Percentiles rank a stretch among this genome's conserved stretches.
Conservation (phyloP, 495 filamentous ascomycete species). For the Talaromyces nanjingensis region DNA sequence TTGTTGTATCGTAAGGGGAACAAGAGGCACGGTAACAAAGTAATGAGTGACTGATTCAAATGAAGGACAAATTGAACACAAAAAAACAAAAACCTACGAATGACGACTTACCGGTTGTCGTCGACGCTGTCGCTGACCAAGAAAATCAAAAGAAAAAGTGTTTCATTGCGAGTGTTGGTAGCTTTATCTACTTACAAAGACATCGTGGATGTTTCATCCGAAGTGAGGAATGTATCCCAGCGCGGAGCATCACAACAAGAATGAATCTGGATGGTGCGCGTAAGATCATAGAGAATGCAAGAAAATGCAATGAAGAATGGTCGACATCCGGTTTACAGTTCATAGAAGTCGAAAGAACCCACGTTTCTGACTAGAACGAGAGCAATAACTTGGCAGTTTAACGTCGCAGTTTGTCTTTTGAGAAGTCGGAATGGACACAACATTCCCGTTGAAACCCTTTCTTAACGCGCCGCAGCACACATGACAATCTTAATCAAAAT, state of each 20-base stretch:
- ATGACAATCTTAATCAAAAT: not conserved
- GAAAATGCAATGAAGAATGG: constrained; percentile 11
- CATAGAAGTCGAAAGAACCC: not conserved
- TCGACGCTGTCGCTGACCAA: constrained; percentile 9
- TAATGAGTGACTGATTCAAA: constrained; percentile 22
- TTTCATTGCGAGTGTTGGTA: not conserved
- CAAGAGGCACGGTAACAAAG: constrained; percentile 3
- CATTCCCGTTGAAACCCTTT: not conserved
- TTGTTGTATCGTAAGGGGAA: constrained; percentile 11
- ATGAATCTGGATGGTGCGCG: not conserved
- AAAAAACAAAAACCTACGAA: constrained; percentile 8
- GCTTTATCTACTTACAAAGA: constrained; percentile 2
- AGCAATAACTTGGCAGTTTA: not conserved
- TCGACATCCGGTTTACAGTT: not conserved
- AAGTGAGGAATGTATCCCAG: constrained; percentile 2
- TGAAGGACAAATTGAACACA: not conserved
- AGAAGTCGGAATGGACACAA: not conserved
- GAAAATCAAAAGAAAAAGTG: not conserved
- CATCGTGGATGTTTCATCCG: not conserved
- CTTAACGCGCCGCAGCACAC: not conserved
- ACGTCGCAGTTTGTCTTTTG: not conserved
- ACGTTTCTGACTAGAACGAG: not conserved
- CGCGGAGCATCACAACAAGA: constrained; percentile 5
- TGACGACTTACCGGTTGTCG: constrained; percentile 7
- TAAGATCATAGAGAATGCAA: constrained; percentile 7